phyloP scores from a whole-genome alignment of 768 basidiomycete species.

The Trametes elegans region DNA sequence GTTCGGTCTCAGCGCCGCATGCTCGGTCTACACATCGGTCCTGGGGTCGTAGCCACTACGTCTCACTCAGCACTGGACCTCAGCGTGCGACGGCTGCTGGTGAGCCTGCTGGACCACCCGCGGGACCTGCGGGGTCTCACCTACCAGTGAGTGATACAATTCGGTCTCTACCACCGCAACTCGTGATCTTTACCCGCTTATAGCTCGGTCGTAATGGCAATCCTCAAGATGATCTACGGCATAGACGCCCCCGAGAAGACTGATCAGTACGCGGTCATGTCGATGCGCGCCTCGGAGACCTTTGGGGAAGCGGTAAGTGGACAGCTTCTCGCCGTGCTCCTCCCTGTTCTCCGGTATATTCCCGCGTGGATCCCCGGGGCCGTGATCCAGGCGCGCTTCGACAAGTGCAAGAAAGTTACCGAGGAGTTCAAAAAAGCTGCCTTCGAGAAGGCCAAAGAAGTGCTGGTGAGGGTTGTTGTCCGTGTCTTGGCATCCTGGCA shows the following conservation, averaged over 20 bases:
- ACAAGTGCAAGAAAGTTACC: not conserved
- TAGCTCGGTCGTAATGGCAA: constrained; percentile 14
- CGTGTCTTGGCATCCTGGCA: too few relatives aligned
- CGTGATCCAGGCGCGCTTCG: constrained; percentile 9
- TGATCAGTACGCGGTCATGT: not conserved
- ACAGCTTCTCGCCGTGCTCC: constrained; percentile 25
- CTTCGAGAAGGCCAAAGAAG: not conserved
- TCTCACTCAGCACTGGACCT: too few relatives aligned
- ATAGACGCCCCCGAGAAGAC: not conserved
- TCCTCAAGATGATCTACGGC: constrained; percentile 10
- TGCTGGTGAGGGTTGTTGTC: not conserved
- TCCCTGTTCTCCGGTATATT: constrained; percentile 23
- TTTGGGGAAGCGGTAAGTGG: constrained; percentile 18
- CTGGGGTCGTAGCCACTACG: too few relatives aligned
- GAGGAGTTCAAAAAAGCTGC: not conserved
- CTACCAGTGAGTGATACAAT: not conserved
- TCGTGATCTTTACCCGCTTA: not conserved
- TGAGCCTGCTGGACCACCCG: not conserved
- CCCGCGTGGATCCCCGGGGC: constrained; percentile 25
- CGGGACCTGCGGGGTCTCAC: not conserved
- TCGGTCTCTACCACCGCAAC: not conserved
- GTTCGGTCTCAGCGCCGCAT: not conserved
- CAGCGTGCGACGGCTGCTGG: not conserved
- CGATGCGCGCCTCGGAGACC: not conserved
- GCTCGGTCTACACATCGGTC: not conserved